Conservation (phyloP, 176 grass and related monocot species). For the Phoenix dactylifera region DNA sequence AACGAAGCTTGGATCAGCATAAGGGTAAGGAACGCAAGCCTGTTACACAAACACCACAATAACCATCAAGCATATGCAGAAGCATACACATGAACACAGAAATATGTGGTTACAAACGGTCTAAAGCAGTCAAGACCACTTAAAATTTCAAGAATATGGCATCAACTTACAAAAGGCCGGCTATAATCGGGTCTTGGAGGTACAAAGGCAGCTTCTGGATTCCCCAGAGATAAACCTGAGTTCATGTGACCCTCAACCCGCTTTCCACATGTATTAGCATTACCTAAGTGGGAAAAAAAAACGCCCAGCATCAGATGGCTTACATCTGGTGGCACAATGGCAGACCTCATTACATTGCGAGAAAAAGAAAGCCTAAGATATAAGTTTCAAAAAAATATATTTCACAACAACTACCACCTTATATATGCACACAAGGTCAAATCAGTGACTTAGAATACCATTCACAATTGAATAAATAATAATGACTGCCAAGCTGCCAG, state of each 20-base stretch:
- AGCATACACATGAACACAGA: background rate
- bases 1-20: constrained; percentile 58
- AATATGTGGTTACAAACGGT: constrained; percentile 22
- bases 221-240: constrained; percentile 58
- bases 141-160: constrained; percentile 13
- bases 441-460: too few relatives aligned
- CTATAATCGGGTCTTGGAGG: constrained; percentile 44
- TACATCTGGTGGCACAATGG: too few relatives aligned
- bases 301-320: too few relatives aligned
- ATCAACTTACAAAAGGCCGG: constrained; percentile 63
- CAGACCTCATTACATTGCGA: too few relatives aligned
- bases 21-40: constrained; percentile 64
- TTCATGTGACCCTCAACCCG: constrained; percentile 54
- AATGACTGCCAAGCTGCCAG: too few relatives aligned
- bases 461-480: too few relatives aligned
- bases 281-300: constrained; percentile 22
- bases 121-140: constrained; percentile 16
- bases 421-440: too few relatives aligned
- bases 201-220: constrained; percentile 39
- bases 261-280: constrained; percentile 33
- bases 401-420: too few relatives aligned
- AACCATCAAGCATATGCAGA: background rate
- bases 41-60: constrained; percentile 19
- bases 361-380: too few relatives aligned
- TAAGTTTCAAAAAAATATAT: too few relatives aligned